Evolutionary conservation across 371 early-diverging fungal genomes (phyloP), one percentile per base, ranked within the genome.

Genomic region (Mucor piriformis): DNA sequence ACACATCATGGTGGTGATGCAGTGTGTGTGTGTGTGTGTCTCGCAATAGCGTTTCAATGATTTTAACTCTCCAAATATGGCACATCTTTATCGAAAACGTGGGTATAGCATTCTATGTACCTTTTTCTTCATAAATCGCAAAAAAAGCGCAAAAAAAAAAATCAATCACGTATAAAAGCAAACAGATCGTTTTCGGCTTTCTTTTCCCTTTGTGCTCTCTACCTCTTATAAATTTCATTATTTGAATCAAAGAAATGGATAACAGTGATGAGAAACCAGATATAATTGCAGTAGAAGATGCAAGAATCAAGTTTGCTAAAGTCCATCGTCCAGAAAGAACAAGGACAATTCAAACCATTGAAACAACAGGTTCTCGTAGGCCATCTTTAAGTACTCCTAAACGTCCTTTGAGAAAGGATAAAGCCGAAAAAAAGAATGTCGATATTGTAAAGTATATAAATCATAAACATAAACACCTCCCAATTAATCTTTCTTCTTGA

Each of bases 391-490:
- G 62, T 49, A 63, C 70, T 40, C 67, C 67, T 16, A 61, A 58
- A 32, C 55, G 60, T 24, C 68, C 67, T 15, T 25, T 53, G 23
- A 67, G 62, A 43, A 65, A 62, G 50, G 21, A 32, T 5, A 49
- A 64, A 20, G 18, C 3, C 18, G 53, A 50, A 2, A 61, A 66
- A 13, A 69, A 70, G 35, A 61, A 69, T 24, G 64, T 74, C 2
- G 75, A 74, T 50, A 71, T 74, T 57, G 75, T 74, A 71, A 29
- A 69, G 74, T 59, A 51, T 6, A 46, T 6, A 21, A 15, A 23
- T 16, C 24, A n/a, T 20, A 24, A 15, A 15, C 46, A 11, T 24
- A 13, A 24, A 21, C 20, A 24, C 23, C 8, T 2, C 8, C 42
- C 18, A 42, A 16, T 5, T 6, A 15, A 1, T 46, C 16, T 2